Base-by-base conservation (phyloP, 805 yeast species). In the Candida adriatica region DNA sequence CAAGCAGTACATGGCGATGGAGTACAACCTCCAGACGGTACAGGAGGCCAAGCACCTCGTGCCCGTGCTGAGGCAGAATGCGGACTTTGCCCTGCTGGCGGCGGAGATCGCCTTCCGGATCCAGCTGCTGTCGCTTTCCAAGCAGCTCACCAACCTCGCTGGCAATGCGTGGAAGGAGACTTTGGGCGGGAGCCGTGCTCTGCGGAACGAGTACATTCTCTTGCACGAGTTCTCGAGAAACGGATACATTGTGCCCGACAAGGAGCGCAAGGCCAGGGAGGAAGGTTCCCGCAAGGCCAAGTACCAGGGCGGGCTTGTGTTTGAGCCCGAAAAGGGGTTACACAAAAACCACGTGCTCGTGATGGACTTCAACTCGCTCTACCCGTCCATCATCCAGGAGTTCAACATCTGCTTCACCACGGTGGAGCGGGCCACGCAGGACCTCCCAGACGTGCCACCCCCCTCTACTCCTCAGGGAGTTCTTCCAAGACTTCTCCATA, bases 121-220 rank as follows among this genome's bases (percentile, higher is more conserved):
- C 34, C 97, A 92, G 58, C 79, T 92, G 37, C 60, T 92, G 33
- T 85, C 96, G 2, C 65, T 92, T 33, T 83, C 97, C 1, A 85
- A 85, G 46, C 95, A 88, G 51, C 66, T 92, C 49, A 92, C 98
- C 2, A 82, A 80, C 43, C 66, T 92, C 39, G 96, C 97, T 1
- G 98, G 98, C 47, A 92, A 92, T 55, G 90, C 96, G 0, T 92
- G 98, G 98, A 73, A 94, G 2, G 87, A 85, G 41, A 92, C 98
- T 1, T 65, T 92, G 30, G 79, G 86, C 31, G 98, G 98, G 58
- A 86, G 96, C 0, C 72, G 98, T 48, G 94, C 95, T 8, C 96
- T 95, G 47, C 73, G 98, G 61, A 90, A 90, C 59, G 97, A 92
- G 56, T 92, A 64, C 53, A 84, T 92, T 68, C 64, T 92, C 56